Evolutionary conservation across 2,329 filamentous ascomycete genomes (phyloP).

Genomic region (Elsinoe ampelina): DNA sequence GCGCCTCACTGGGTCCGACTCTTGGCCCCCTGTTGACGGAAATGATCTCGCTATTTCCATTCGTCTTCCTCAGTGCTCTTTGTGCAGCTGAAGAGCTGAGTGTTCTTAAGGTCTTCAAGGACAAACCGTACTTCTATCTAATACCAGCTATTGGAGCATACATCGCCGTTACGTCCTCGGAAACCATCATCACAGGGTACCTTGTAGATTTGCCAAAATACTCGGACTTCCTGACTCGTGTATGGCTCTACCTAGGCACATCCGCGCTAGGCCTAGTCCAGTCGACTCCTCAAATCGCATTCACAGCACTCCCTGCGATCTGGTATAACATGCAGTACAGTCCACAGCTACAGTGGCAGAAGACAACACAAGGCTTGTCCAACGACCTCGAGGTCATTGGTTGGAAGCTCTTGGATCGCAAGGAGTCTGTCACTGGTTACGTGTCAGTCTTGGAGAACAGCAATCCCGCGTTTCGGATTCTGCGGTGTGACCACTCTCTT

Average conservation of each 20-base stretch:
- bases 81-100: conserved; percentile 25
- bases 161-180: conserved; percentile 21
- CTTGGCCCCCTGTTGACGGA: conserved; percentile 72
- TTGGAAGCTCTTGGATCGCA: conserved; percentile 69
- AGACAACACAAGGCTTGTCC: conserved; percentile 36
- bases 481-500: conserved; percentile 90
- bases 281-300: neutral
- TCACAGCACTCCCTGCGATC: conserved; percentile 49
- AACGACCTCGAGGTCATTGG: conserved; percentile 51
- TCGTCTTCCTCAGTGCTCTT: conserved; percentile 33
- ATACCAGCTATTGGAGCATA: conserved; percentile 48
- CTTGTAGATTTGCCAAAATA: neutral
- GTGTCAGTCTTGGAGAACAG: conserved; percentile 77
- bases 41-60: conserved; percentile 54
- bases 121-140: conserved; percentile 53
- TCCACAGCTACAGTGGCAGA: conserved; percentile 20
- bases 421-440: conserved; percentile 84
- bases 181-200: conserved; percentile 1
- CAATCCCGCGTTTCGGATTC: conserved; percentile 61
- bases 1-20: conserved; percentile 54
- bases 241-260: conserved; percentile 6
- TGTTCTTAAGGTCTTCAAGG: conserved; percentile 14
- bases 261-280: neutral
- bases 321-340: conserved; percentile 66
- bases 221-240: conserved; percentile 1